Evolutionary conservation across 2,329 filamentous ascomycete species (phyloP), one percentile per base, ranked within the genome.

Genomic region (Sclerotiophoma versabilis): DNA sequence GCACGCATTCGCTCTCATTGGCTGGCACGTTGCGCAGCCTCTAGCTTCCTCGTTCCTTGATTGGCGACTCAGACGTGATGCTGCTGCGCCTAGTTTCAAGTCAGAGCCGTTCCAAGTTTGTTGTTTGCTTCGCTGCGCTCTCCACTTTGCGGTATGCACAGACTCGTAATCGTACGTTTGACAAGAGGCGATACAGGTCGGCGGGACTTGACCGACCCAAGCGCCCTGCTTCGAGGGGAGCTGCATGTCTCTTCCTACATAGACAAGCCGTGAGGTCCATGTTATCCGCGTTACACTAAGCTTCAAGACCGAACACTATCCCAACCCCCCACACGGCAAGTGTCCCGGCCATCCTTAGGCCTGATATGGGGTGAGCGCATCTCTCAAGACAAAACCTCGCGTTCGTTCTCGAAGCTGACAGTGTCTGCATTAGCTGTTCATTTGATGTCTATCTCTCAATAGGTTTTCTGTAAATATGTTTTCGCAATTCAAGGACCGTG

Each of bases 41-140:
- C 57, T 44, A 43, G 29, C 44, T 43, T 33, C 44, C 44, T 43
- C n/a, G 30, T 29, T 33, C 17, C n/a, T 36, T 71, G 60, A 73
- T 73, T 74, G 65, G 71, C 51, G 42, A 47, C 34, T 53, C 55
- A 47, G 46, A 47, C 47, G 54, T 53, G 57, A 52, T 58, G 56
- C 57, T 62, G 56, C 64, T 60, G 60, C 49, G 51, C 57, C 63
- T 56, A 61, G 70, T 73, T 73, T 73, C 70, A 72, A 54, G 48
- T 54, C 57, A 53, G 50, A 56, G 51, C 59, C 63, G 60, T 71
- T 74, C 70, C 70, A 71, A 62, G 70, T 73, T 73, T 73, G 67
- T 68, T 72, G 64, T 68, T 68, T 68, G 66, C 62, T 33, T 62
- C 19, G 59, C 55, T 58, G 60, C 59, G 44, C 49, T 55, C 48